Evolutionary conservation across 257 asterid genomes (phyloP).

Genomic region (Marsdenia floribunda): DNA sequence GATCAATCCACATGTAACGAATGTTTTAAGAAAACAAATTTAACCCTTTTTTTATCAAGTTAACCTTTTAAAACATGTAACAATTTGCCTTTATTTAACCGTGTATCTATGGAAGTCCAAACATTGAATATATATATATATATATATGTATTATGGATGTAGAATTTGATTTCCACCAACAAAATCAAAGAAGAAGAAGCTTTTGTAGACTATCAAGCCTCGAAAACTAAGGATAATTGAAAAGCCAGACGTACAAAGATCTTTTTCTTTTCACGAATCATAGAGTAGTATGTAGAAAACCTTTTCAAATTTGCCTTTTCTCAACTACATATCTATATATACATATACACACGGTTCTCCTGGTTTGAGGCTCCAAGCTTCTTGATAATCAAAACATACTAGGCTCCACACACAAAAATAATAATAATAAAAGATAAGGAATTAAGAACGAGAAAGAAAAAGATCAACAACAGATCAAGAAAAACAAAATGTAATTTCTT

Average conservation of each 20-base stretch:
- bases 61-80: too few species aligned
- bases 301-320: neutral
- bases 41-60: too few species aligned
- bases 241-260: neutral
- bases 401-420: too few species aligned
- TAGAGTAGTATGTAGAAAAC: neutral
- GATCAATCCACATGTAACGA: too few species aligned
- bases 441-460: too few species aligned
- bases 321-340: too few species aligned
- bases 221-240: neutral
- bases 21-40: too few species aligned
- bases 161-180: conserved; percentile 11
- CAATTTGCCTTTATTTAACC: neutral
- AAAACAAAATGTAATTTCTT: neutral
- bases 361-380: neutral
- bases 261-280: neutral
- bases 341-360: too few species aligned
- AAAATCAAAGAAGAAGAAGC: neutral
- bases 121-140: neutral
- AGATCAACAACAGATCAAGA: neutral
- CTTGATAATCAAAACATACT: neutral
- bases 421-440: too few species aligned
- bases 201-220: neutral
- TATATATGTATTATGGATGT: neutral
- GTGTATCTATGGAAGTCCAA: neutral